Evolutionary conservation across 1,139 yeast species (phyloP).

Genomic region (Nakaseomyces nivariensis): DNA sequence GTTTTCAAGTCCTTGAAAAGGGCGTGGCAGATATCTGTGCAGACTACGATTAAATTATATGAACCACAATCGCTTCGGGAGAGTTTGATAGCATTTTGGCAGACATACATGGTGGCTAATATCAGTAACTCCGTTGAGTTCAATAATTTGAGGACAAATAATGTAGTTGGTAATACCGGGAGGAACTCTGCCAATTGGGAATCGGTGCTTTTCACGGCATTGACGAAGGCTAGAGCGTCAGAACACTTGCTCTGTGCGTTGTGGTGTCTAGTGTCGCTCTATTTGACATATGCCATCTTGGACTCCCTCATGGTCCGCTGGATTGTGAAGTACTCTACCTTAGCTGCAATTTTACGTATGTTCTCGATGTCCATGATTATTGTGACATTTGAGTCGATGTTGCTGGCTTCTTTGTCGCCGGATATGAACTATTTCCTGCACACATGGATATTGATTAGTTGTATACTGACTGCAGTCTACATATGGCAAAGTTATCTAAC

Average conservation of each 20-base stretch:
- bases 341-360: conserved; percentile 82
- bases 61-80: conserved; percentile 28
- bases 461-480: conserved; percentile 73
- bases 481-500: conserved; percentile 85
- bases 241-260: conserved; percentile 64
- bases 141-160: conserved; percentile 3
- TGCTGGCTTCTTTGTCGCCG: conserved; percentile 51
- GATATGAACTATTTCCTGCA: conserved; percentile 58
- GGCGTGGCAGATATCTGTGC: conserved; percentile 29
- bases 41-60: conserved; percentile 21
- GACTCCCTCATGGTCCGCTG: conserved; percentile 90
- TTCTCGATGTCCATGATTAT: conserved; percentile 70
- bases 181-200: conserved; percentile 11
- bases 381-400: conserved; percentile 58
- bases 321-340: conserved; percentile 81
- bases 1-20: conserved; percentile 46
- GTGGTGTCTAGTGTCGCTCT: conserved; percentile 82
- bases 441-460: conserved; percentile 84
- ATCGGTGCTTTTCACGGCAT: conserved; percentile 21
- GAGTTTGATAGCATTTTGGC: conserved; percentile 30
- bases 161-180: conserved; percentile 6
- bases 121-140: conserved; percentile 7
- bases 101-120: conserved; percentile 30
- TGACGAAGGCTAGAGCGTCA: conserved; percentile 52
- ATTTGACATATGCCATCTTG: conserved; percentile 70